These are phyloP conservation scores for Suillus spraguei DNA, from an alignment of 768 basidiomycete genomes.

Conservation along the genomic window DNA sequence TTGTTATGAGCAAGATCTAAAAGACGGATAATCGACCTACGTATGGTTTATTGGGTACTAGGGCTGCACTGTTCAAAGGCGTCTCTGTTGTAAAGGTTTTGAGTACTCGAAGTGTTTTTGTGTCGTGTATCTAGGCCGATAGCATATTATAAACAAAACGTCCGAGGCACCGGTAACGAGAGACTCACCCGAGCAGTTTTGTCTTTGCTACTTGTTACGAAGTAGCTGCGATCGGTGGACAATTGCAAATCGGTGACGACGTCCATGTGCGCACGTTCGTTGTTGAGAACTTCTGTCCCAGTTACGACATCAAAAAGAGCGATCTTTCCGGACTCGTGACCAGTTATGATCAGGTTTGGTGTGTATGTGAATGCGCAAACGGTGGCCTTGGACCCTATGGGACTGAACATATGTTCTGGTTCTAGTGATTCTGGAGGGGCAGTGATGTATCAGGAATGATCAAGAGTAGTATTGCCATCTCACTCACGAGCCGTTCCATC, in stretches of 20 bases:
- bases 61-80: conserved; percentile 54
- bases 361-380: conserved; percentile 89
- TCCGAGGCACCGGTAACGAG: background rate
- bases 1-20: conserved; percentile 34
- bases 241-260: conserved; percentile 92
- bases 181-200: conserved; percentile 81
- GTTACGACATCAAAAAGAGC: conserved; percentile 87
- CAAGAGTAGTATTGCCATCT: background rate
- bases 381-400: conserved; percentile 94
- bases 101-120: conserved; percentile 84
- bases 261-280: conserved; percentile 88
- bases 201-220: conserved; percentile 95
- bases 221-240: conserved; percentile 88
- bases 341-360: conserved; percentile 82
- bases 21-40: conserved; percentile 42
- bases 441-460: conserved; percentile 10
- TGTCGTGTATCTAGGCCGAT: conserved; percentile 72
- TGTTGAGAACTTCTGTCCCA: conserved; percentile 80
- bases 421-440: conserved; percentile 65
- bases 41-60: conserved; percentile 28
- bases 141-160: background rate
- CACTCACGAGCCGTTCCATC: conserved; percentile 82
- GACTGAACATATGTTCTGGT: conserved; percentile 79
- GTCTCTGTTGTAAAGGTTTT: conserved; percentile 95
- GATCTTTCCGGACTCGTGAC: conserved; percentile 97